These are phyloP conservation scores for Colletotrichum coccodes DNA, from an alignment of 2,329 filamentous ascomycete species.

Conservation along the genomic window DNA sequence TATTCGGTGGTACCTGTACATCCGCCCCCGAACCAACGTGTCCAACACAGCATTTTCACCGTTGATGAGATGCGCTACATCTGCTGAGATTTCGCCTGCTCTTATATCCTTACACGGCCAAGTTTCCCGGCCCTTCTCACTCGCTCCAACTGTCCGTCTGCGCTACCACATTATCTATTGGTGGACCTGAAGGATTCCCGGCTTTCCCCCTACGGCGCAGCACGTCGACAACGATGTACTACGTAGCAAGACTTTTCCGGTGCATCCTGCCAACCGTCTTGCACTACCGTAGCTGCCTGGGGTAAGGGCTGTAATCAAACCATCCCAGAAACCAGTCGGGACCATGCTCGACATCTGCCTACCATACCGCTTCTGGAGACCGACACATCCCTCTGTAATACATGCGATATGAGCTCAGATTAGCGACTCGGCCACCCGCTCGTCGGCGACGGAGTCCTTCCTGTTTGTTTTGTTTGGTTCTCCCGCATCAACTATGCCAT, in stretches of 20 bases:
- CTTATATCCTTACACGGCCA: background rate
- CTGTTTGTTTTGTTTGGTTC: background rate
- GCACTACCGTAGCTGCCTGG: background rate
- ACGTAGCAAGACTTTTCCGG: background rate
- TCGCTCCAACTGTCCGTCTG: background rate
- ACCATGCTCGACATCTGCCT: background rate
- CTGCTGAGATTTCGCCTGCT: background rate
- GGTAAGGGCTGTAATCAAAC: slow-evolving; percentile 7
- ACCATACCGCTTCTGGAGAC: background rate
- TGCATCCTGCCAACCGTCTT: background rate
- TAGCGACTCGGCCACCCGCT: background rate
- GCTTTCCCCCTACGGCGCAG: slow-evolving; percentile 10
- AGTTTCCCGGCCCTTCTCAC: background rate
- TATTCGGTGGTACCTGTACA: background rate
- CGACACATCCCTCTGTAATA: background rate
- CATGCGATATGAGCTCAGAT: background rate
- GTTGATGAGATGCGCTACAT: background rate
- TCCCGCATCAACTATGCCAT: background rate
- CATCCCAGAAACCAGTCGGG: background rate
- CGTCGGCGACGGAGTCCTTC: background rate
- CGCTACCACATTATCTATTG: slow-evolving; percentile 18
- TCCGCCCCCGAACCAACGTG: too few relatives aligned
- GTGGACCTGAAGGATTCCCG: slow-evolving; percentile 27
- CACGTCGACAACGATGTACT: background rate
- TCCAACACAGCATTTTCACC: background rate